These are phyloP conservation scores for Penicillium aurantiogriseum DNA, from an alignment of 2,329 filamentous ascomycete genomes.

Conservation along the genomic window DNA sequence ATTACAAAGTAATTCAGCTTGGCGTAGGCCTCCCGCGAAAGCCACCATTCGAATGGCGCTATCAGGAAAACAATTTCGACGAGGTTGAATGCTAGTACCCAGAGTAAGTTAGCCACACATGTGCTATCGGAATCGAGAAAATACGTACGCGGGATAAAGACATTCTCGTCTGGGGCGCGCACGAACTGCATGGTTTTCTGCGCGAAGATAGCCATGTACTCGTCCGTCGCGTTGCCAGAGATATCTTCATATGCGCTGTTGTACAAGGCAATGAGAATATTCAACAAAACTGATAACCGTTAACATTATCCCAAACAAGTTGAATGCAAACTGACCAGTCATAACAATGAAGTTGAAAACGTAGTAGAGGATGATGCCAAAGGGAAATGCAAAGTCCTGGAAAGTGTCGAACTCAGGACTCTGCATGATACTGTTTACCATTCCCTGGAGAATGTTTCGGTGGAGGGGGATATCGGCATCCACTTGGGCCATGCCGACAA, in stretches of 20 bases:
- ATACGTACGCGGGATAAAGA: constrained; percentile 75
- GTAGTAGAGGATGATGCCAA: constrained; percentile 94
- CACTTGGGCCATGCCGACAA: constrained; percentile 83
- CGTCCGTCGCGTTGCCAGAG: constrained; percentile 86
- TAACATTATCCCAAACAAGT: constrained; percentile 10
- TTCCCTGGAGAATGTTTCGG: constrained; percentile 52
- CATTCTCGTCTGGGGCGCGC: constrained; percentile 94
- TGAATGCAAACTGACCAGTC: constrained; percentile 55
- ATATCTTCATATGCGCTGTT: constrained; percentile 96
- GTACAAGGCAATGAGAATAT: constrained; percentile 95
- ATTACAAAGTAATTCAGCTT: constrained; percentile 85
- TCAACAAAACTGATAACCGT: constrained; percentile 65
- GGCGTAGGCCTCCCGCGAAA: constrained; percentile 71
- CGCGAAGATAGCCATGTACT: constrained; percentile 89
- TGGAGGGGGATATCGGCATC: constrained; percentile 63
- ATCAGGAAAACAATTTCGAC: constrained; percentile 80
- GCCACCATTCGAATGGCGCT: constrained; percentile 92
- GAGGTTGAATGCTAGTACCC: constrained; percentile 69
- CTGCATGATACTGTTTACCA: constrained; percentile 86
- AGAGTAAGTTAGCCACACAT: not conserved
- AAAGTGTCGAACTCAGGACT: constrained; percentile 87
- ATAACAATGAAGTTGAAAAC: constrained; percentile 97
- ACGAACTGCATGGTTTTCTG: constrained; percentile 97
- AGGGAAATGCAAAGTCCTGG: constrained; percentile 86
- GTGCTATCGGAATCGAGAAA: not conserved